A percentile compares a stretch with the other conserved stretches of the same genome.
Evolutionary conservation across 2,329 filamentous ascomycete genomes (phyloP).

Genomic region (Venturiaceae sp.): DNA sequence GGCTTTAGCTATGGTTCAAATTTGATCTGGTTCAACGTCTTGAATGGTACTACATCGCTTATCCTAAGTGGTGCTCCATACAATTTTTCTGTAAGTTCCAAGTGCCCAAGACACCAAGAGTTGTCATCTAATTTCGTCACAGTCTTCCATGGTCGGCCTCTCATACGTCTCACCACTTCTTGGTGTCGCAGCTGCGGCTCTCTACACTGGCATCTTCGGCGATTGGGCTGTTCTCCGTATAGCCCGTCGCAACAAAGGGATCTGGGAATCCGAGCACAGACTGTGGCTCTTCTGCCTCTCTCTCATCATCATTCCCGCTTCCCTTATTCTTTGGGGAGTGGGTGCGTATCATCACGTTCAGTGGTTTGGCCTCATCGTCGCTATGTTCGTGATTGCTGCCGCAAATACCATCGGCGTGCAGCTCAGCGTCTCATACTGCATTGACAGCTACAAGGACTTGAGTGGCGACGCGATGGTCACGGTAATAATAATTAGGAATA

Average conservation of each 20-base stretch:
- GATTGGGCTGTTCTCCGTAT: constrained; percentile 23
- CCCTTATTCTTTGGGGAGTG: constrained; percentile 22
- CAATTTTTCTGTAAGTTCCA: constrained; percentile 18
- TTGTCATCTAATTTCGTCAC: not conserved
- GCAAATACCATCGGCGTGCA: constrained; percentile 35
- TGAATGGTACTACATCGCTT: constrained; percentile 30
- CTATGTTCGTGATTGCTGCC: constrained; percentile 21
- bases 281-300: constrained; percentile 30
- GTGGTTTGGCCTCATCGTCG: not conserved
- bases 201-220: constrained; percentile 26
- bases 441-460: constrained; percentile 39
- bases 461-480: constrained; percentile 40
- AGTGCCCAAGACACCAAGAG: not conserved
- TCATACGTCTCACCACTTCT: constrained; percentile 25
- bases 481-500: constrained; percentile 40
- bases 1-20: constrained; percentile 32
- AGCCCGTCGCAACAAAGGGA: constrained; percentile 27
- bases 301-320: constrained; percentile 32
- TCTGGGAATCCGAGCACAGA: constrained; percentile 30
- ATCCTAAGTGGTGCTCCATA: constrained; percentile 27
- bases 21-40: constrained; percentile 32
- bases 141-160: constrained; percentile 26
- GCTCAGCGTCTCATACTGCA: constrained; percentile 35
- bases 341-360: not conserved
- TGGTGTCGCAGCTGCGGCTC: constrained; percentile 24